Base-by-base conservation (phyloP, 805 yeast genomes). In the Wickerhamomyces mucosus region DNA sequence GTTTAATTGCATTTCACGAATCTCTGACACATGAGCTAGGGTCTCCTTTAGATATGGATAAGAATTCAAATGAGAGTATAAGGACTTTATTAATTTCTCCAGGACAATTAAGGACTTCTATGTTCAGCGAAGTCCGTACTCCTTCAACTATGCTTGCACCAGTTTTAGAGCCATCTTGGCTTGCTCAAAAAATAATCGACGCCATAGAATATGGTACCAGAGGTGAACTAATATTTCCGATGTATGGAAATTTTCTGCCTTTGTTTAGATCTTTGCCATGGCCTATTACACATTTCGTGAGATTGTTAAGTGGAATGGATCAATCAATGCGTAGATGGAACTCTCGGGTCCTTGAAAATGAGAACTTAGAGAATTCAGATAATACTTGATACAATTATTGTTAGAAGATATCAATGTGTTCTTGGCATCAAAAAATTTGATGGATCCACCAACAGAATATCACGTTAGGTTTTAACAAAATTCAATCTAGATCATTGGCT, bases 61-160 rank as follows among this genome's bases (percentile, higher is more conserved):
- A 29, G 7, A 21, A 56, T 31, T 51, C 58, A 2, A 50, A 56
- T 4, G 7, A 9, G 7, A 83, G 86, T 2, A 69, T 89, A 13
- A 76, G 76, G 42, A 78, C 94, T 0, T 57, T 89, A 34, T 59
- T 89, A 21, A 65, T 89, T 0, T 78, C 92, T 42, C 94, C 96
- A 0, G 97, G 97, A 0, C 96, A 89, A 50, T 53, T 89, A 39
- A 69, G 65, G 29, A 85, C 96, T 0, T 45, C 51, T 3, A 69
- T 89, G 84, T 89, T 89, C 51, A 60, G 61, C 13, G 75, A 77
- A 2, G 82, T 89, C 6, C 39, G 55, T 19, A 79, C 95, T 0
- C 96, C 96, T 0, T 75, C 82, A 9, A 58, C 65, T 4, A 41
- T 78, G 5, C 51, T 88, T 7, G 97, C 97, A 0, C 97, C 96